Base-by-base conservation (phyloP, 352 stramenopile species). In the Phytophthora fragariae region DNA sequence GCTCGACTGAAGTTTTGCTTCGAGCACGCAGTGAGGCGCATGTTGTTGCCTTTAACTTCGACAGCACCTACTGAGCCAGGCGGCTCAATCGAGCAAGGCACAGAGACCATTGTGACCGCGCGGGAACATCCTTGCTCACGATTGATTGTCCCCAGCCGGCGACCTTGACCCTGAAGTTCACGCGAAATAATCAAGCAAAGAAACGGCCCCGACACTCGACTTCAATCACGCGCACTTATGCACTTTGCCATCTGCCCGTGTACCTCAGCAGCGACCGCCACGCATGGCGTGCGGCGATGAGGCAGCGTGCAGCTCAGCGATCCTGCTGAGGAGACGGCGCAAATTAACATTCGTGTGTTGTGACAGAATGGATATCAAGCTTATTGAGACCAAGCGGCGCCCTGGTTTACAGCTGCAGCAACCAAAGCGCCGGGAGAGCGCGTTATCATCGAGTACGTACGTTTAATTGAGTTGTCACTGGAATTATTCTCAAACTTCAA, bases 401-500 rank as follows among this genome's bases (percentile, higher is more conserved):
- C 24, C 24, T 27, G 24, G 24, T 27, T 27, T 27, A 27, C 24
- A 27, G 24, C 24, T 27, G 24, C 24, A 27, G 24, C 24, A 27
- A 27, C 24, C 24, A 27, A 27, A 27, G 24, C 24, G 24, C 24
- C 24, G 24, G 24, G 24, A 27, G 24, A 27, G 24, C 24, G 24
- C 24, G 24, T 27, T 27, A 27, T 27, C 24, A 27, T 27, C 24
- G 24, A 27, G 24, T 27, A 27, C 24, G 24, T 27, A 27, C 24
- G 24, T 27, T 27, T 27, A 27, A 27, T 27, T 8, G 35, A 53
- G 21, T 53, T 19, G 57, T 41, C 19, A 73, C 57, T 68, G 27
- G 50, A 73, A 73, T 68, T 68, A 68, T 73, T 63, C 21, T 17
- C 35, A 49, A 63, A 61, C 57, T 73, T 73, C 66, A 73, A 73